Base-by-base conservation (phyloP, 768 basidiomycete species). In the Russula compacta region DNA sequence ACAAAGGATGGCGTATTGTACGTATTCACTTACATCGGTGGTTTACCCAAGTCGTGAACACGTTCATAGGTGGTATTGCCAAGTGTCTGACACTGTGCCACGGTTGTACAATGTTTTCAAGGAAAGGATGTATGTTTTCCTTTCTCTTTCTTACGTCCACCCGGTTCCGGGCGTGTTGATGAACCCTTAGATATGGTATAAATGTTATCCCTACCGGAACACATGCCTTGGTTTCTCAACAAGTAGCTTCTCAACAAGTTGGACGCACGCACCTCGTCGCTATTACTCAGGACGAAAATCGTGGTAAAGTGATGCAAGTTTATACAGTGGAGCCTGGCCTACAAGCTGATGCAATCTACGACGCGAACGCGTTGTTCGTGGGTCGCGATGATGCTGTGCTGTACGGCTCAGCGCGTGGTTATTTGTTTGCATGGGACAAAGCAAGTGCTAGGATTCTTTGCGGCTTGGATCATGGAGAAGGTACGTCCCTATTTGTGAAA, bases 1-100 rank as follows among this genome's bases (percentile, higher is more conserved):
- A 87, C 87, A 33, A 78, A 77, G 56, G 86, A 88, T 66, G 86
- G 86, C 11, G 82, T 83, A 19, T 66, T 88, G 86, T 87, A 70
- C 59, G 83, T 66, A 10, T 33, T 39, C n/a, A 33, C 36, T 21
- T 42, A 12, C 24, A 33, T 19, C 4, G 12, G 32, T 9, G 15
- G 21, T 11, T 29, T 11, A 42, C 24, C 14, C 14, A 32, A 29
- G 24, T 21, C 19, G 35, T 56, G 32, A 64, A 12, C 38, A 39
- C 32, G 42, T 36, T 49, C 38, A 49, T 47, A 86, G 85, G 63
- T 87, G 86, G 86, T 79, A 83, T 68, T 85, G 82, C 65, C 81
- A 83, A 67, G 73, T 87, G 60, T 83, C 84, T 0, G 85, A 85
- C 64, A 85, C 85, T 32, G 85, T 81, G 12, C 72, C 85, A 48